Evolutionary conservation across 2,329 filamentous ascomycete genomes (phyloP), one percentile per base, ranked within the genome.

Genomic region (Aciculosporium take): DNA sequence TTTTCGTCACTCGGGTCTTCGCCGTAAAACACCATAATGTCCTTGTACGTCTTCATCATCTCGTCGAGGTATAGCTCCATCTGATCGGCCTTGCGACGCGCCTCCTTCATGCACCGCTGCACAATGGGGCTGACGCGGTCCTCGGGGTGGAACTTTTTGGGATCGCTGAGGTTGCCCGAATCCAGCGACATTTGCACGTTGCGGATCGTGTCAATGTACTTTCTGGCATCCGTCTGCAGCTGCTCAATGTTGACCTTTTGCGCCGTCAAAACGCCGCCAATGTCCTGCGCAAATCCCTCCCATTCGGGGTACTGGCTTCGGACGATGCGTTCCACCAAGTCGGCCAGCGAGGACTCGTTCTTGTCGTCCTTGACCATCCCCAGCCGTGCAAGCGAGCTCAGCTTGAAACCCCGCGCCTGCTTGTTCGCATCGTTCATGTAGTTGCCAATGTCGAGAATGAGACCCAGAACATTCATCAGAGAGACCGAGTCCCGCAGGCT

Each of bases 391-490:
- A 98, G 78, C 5, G 91, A 95, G 56, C 87, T 91, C 12, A 98
- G 76, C 68, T 98, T 98, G 79, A 98, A 98, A 47, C 91, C 91
- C 44, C 82, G 84, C 4, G 91, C 91, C 64, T 96, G 91, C 67
- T 98, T 98, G 66, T 95, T 96, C 42, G 88, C 82, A 58, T 96
- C 91, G 68, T 98, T 98, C 91, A 98, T 98, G 71, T 94, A 98
- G 63, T 98, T 98, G 61, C 91, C 91, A 56, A 98, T 94, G 60
- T 95, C 89, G 53, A 98, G 69, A 61, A 98, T 98, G 47, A 96
- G 72, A 45, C 89, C 88, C 43, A 98, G 76, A 36, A 98, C 87
- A 50, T 94, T 95, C 81, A 96, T 94, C 53, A 98, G 66, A 21
- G 86, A 83, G 21, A 94, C 86, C 1, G 88, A 95, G 56, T 94